phyloP scores from a whole-genome alignment of 768 basidiomycete species.

The Lactifluus pinguis region DNA sequence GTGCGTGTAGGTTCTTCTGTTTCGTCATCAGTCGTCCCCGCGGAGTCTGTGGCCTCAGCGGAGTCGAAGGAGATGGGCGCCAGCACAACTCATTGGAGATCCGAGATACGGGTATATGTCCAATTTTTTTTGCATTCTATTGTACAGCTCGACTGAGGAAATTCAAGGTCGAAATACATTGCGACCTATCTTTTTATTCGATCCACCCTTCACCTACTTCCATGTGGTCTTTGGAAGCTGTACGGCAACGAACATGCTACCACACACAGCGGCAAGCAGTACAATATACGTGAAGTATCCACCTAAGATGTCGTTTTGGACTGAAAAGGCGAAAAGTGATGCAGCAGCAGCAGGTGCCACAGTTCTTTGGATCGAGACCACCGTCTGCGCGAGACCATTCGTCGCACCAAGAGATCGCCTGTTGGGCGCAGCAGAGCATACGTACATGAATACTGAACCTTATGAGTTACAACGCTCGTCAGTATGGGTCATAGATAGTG shows the following conservation, averaged over 20 bases:
- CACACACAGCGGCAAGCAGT: background rate
- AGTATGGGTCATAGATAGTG: background rate
- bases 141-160: background rate
- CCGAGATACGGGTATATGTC: background rate
- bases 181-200: too few relatives aligned
- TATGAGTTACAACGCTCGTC: constrained; percentile 12
- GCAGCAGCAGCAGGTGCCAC: constrained; percentile 50
- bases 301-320: constrained; percentile 36
- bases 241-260: constrained; percentile 1
- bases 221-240: constrained; percentile 11
- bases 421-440: constrained; percentile 56
- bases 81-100: background rate
- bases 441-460: constrained; percentile 67
- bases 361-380: constrained; percentile 31
- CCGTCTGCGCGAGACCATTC: constrained; percentile 43
- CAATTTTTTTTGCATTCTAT: background rate
- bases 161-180: background rate
- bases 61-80: background rate
- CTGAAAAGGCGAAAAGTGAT: constrained; percentile 60
- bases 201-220: background rate
- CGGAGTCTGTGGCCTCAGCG: background rate
- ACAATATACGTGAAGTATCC: constrained; percentile 28
- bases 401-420: constrained; percentile 57
- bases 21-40: too few relatives aligned
- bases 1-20: background rate